Base-by-base conservation (phyloP, 768 basidiomycete genomes). In the Austroboletus eburneus region DNA sequence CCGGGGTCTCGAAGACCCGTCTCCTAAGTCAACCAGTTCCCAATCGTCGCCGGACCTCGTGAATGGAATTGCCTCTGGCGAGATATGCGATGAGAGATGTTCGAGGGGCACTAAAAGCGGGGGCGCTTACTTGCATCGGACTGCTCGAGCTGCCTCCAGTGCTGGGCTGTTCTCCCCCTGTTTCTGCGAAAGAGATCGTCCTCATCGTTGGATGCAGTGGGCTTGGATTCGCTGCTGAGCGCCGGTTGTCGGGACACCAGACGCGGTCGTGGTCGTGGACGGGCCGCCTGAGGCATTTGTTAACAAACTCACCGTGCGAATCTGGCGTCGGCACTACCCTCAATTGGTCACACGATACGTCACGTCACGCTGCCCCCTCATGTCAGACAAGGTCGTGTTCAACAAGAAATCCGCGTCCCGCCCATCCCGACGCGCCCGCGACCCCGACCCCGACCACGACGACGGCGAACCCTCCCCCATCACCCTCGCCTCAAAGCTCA, bases 161-260 rank as follows among this genome's bases (percentile, higher is more conserved):
- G 69, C 42, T 74, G 67, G 4, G 70, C 59, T 5, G 78, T 77
- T 42, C 85, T 71, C 48, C 75, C 75, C 36, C 67, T 71, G 60
- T 88, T 91, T 41, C 77, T 77, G 57, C 88, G 76, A 55, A 89
- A 90, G 63, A 79, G 70, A 14, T 77, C 79, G 62, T 90, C 86
- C 41, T 78, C 79, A 47, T 87, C 83, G 10, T 76, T 62, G 63
- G 36, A 38, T 33, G 53, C 42, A 52, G 45, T 12, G 10, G 30
- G 27, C 20, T 54, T 41, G 5, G 35, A 21, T 18, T 55, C 46
- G 4, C 45, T 35, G 30, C 39, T 23, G 40, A 10, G 20, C 29
- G 43, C 48, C 23, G 50, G 37, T 39, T 54, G 57, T 38, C 37
- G 46, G 42, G 64, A 56, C 44, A 69, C 66, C 10, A 75, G 73